phyloP scores from a whole-genome alignment of 2,329 filamentous ascomycete genomes.

The Cladophialophora bantiana region DNA sequence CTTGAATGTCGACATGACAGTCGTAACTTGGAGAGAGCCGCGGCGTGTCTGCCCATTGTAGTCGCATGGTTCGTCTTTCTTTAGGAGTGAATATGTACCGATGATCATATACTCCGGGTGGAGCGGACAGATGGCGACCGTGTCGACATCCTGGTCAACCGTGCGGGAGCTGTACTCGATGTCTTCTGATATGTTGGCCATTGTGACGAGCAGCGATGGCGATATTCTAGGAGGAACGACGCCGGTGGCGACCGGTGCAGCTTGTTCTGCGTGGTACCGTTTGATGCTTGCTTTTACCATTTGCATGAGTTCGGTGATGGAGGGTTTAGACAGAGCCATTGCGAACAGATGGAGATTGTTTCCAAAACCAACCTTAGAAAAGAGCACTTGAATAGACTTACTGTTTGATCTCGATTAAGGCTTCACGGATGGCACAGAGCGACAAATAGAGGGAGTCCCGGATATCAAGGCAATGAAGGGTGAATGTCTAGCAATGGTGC shows the following conservation, averaged over 20 bases:
- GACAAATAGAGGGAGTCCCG: background rate
- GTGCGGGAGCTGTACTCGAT: constrained; percentile 29
- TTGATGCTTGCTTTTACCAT: constrained; percentile 28
- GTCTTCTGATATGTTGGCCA: constrained; percentile 9
- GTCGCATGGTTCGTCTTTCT: constrained; percentile 21
- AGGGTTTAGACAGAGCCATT: constrained; percentile 23
- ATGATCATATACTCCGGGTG: constrained; percentile 38
- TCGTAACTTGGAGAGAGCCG: constrained; percentile 35
- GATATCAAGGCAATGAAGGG: background rate
- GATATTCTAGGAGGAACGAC: background rate
- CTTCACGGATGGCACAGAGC: background rate
- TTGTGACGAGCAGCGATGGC: constrained; percentile 9
- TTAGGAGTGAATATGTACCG: constrained; percentile 39
- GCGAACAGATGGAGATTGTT: background rate
- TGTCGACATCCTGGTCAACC: constrained; percentile 36
- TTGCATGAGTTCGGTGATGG: constrained; percentile 28
- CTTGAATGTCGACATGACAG: constrained; percentile 23
- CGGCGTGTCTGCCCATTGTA: constrained; percentile 29
- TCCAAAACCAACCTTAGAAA: background rate
- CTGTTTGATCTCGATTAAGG: background rate
- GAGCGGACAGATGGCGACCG: constrained; percentile 35
- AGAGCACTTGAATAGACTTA: background rate
- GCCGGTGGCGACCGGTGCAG: background rate
- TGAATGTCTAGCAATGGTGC: background rate
- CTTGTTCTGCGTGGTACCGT: constrained; percentile 19